phyloP scores from a whole-genome alignment of 1,284 basidiomycete genomes.

The Cryptococcus sp. region DNA sequence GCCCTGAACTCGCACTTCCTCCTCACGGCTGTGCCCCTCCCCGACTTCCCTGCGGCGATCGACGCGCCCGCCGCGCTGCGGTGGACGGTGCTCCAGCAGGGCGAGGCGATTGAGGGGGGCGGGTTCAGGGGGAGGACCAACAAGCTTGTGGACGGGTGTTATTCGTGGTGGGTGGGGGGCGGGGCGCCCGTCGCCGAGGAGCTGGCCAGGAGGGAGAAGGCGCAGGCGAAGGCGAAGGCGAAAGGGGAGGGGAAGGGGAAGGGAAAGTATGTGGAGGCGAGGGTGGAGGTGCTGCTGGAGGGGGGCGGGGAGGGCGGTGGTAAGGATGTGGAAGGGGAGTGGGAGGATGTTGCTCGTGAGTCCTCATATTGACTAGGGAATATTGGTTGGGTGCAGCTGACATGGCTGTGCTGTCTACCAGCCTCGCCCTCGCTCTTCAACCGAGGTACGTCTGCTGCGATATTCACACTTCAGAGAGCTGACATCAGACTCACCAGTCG shows the following conservation, averaged over 20 bases:
- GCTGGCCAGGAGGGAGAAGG: constrained; percentile 51
- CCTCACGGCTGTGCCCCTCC: constrained; percentile 48
- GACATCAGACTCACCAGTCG: constrained; percentile 48
- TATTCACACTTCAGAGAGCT: no score
- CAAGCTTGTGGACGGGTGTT: constrained; percentile 98
- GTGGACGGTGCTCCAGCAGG: constrained; percentile 88
- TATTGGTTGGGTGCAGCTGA: no score
- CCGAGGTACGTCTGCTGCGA: constrained; percentile 35
- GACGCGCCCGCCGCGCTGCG: constrained; percentile 64
- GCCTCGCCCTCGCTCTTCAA: constrained; percentile 43
- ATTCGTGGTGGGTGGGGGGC: constrained; percentile 97
- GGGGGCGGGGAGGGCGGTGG: constrained; percentile 12
- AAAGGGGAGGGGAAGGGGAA: constrained; percentile 14
- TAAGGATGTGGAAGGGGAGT: constrained; percentile 31
- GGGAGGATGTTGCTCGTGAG: constrained; percentile 30
- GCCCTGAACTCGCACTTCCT: constrained; percentile 80
- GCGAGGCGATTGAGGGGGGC: constrained; percentile 74
- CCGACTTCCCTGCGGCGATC: constrained; percentile 53
- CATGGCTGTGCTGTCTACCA: neutral
- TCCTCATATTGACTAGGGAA: neutral
- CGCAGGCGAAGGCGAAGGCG: constrained; percentile 12
- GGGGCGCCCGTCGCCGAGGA: constrained; percentile 75
- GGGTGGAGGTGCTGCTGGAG: constrained; percentile 16
- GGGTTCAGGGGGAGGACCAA: constrained; percentile 93
- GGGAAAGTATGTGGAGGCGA: constrained; percentile 8